phyloP scores from a whole-genome alignment of 352 stramenopile species.

The Phytophthora kernoviae region DNA sequence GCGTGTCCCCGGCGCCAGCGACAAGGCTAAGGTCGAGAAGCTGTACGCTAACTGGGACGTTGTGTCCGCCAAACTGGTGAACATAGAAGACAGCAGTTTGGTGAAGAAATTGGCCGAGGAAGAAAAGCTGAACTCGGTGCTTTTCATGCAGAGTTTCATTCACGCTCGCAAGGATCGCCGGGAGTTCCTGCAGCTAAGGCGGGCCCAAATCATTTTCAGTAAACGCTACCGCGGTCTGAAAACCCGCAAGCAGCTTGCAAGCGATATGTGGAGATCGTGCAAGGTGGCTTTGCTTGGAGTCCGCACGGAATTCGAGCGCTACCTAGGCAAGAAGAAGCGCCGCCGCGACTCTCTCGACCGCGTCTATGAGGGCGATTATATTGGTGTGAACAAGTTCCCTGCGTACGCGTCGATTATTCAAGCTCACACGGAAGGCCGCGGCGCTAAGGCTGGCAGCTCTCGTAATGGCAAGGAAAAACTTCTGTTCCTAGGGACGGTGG shows the following conservation, averaged over 20 bases:
- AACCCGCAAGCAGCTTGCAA: constrained; percentile 72
- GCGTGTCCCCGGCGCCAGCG: constrained; percentile 52
- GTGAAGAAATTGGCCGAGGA: constrained; percentile 56
- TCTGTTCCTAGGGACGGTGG: constrained; percentile 68
- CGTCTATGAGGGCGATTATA: constrained; percentile 79
- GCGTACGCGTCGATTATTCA: constrained; percentile 71
- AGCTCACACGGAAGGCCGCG: constrained; percentile 39
- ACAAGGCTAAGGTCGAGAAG: constrained; percentile 57
- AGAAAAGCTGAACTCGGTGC: constrained; percentile 69
- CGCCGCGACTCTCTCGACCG: constrained; percentile 80
- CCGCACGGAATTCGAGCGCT: constrained; percentile 85
- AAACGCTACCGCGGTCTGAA: constrained; percentile 79
- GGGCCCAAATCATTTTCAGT: constrained; percentile 74
- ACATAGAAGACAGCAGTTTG: constrained; percentile 47
- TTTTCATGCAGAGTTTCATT: constrained; percentile 81
- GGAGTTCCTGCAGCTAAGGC: constrained; percentile 59
- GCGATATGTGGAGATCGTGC: constrained; percentile 71
- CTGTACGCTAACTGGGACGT: constrained; percentile 70
- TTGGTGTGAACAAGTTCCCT: constrained; percentile 72
- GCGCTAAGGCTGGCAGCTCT: constrained; percentile 24
- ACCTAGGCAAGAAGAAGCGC: constrained; percentile 86
- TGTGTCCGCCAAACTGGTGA: constrained; percentile 57
- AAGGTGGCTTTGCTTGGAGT: constrained; percentile 77
- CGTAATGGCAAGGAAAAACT: constrained; percentile 55
- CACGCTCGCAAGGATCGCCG: constrained; percentile 54